A percentile compares a stretch with the other conserved stretches of the same genome.
Conservation (phyloP, 495 filamentous ascomycete genomes). For the Tuber indicum region DNA sequence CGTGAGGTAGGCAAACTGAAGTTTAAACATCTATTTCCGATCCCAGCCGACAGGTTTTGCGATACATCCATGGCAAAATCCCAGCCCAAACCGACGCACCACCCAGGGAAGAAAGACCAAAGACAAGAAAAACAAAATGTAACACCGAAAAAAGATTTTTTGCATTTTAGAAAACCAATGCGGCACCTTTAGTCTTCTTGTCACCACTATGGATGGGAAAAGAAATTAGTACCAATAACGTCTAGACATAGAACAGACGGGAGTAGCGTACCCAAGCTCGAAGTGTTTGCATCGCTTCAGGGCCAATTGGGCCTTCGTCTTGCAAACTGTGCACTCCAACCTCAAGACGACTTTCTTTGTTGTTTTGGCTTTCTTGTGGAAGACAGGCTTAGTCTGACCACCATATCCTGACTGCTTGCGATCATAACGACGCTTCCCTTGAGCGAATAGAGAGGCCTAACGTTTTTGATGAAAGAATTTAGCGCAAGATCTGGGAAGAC, state of each 20-base stretch:
- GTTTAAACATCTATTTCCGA: not conserved
- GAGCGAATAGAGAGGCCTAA: constrained; percentile 85
- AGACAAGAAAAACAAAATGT: constrained; percentile 27
- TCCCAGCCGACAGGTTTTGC: constrained; percentile 13
- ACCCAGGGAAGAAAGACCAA: constrained; percentile 23
- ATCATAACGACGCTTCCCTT: constrained; percentile 99
- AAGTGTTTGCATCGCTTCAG: constrained; percentile 99
- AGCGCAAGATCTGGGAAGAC: not conserved
- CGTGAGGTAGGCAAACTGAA: not conserved
- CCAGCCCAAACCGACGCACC: constrained; percentile 15
- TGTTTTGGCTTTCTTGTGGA: constrained; percentile 99
- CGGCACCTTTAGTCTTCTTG: constrained; percentile 99
- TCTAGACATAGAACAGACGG: not conserved
- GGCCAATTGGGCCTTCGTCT: constrained; percentile 95
- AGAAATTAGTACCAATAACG: constrained; percentile 9
- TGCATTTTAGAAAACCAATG: constrained; percentile 85
- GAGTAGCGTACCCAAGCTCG: constrained; percentile 79
- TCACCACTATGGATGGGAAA: constrained; percentile 67
- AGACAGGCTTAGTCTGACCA: constrained; percentile 99
- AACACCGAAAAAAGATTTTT: constrained; percentile 35
- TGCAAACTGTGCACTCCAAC: constrained; percentile 92
- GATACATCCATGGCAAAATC: constrained; percentile 27
- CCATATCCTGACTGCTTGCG: constrained; percentile 99
- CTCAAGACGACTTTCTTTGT: constrained; percentile 99
- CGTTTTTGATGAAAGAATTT: not conserved